These are phyloP conservation scores for Spencermartinsiella ligniputridi DNA, from an alignment of 1,139 yeast genomes.

Conservation along the genomic window DNA sequence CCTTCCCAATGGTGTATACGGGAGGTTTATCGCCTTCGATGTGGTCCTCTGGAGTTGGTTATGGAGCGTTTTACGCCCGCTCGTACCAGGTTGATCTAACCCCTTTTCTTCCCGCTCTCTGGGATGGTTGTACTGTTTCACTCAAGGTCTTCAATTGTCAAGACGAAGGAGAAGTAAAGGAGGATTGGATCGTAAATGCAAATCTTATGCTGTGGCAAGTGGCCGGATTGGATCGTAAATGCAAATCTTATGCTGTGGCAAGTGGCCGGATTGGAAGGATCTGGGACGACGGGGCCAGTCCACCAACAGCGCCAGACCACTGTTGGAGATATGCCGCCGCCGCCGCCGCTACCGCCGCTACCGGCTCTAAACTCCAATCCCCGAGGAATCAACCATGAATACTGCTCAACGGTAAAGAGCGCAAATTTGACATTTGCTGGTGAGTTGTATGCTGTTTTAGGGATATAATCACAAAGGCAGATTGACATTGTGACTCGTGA, in stretches of 20 bases:
- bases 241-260: slow-evolving; percentile 68
- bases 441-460: too few relatives aligned
- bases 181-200: slow-evolving; percentile 49
- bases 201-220: slow-evolving; percentile 60
- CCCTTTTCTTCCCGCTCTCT: slow-evolving; percentile 57
- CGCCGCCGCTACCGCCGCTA: too few relatives aligned
- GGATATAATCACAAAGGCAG: too few relatives aligned
- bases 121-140: slow-evolving; percentile 38
- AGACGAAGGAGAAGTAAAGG: slow-evolving; percentile 19
- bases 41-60: slow-evolving; percentile 75
- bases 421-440: too few relatives aligned
- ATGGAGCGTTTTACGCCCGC: slow-evolving; percentile 66
- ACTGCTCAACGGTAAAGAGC: too few relatives aligned
- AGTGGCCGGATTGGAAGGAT: slow-evolving; percentile 28
- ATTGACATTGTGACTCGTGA: too few relatives aligned
- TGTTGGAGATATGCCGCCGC: too few relatives aligned
- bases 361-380: too few relatives aligned
- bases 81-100: slow-evolving; percentile 63
- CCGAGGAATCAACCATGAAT: too few relatives aligned
- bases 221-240: slow-evolving; percentile 57
- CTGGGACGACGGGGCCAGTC: too few relatives aligned
- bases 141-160: slow-evolving; percentile 51
- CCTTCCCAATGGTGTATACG: slow-evolving; percentile 53
- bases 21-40: slow-evolving; percentile 77
- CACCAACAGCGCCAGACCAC: background rate